Conservation (phyloP, 2,329 filamentous ascomycete genomes). For the Plectosphaerella sp. region DNA sequence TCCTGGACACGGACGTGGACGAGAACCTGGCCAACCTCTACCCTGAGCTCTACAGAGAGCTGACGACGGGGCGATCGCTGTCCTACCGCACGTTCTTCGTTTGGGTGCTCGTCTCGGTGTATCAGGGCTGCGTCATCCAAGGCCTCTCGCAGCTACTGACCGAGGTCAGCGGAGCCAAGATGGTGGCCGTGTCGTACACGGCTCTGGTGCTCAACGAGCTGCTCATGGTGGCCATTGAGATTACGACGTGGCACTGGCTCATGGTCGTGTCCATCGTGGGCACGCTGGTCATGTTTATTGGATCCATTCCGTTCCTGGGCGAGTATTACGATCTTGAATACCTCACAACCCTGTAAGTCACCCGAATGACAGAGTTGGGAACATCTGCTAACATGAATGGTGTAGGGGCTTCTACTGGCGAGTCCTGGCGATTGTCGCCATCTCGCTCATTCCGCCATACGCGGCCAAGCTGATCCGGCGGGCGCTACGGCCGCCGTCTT, state of each 20-base stretch:
- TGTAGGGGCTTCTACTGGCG: constrained; percentile 82
- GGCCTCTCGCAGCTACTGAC: constrained; percentile 88
- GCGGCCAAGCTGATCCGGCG: constrained; percentile 79
- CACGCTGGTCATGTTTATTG: constrained; percentile 76
- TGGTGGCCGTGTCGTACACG: constrained; percentile 90
- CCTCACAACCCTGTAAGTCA: constrained; percentile 61
- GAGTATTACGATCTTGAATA: constrained; percentile 86
- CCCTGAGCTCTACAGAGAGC: constrained; percentile 94
- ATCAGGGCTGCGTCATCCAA: constrained; percentile 93
- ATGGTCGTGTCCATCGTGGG: constrained; percentile 85
- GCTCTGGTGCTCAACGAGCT: constrained; percentile 91
- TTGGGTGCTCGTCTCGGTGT: constrained; percentile 92
- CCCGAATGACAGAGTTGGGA: neutral
- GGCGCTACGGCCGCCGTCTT: constrained; percentile 86
- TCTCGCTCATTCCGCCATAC: constrained; percentile 83
- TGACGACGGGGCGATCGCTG: constrained; percentile 82
- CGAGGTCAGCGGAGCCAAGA: constrained; percentile 65
- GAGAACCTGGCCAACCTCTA: constrained; percentile 92
- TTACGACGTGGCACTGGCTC: constrained; percentile 93
- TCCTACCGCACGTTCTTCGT: constrained; percentile 94
- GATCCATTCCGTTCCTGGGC: constrained; percentile 78
- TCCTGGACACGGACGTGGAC: constrained; percentile 92
- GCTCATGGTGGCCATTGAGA: constrained; percentile 93
- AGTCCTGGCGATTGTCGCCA: constrained; percentile 71
- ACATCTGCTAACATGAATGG: constrained; percentile 12